Conservation (phyloP, 306 rosid genomes). For the Sesbania bispinosa region DNA sequence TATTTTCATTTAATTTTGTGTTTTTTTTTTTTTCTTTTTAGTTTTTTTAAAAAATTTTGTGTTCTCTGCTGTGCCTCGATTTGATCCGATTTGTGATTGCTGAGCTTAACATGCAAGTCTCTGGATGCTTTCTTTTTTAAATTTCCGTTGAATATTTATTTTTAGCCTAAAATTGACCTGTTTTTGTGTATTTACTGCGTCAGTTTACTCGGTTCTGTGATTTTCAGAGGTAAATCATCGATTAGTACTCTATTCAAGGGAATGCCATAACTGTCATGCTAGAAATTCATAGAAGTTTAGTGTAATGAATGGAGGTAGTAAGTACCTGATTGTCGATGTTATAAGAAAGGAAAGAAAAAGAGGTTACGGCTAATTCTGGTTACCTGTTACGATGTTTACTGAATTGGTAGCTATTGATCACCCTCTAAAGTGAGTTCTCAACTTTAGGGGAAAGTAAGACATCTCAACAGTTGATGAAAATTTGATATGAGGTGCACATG, state of each 20-base stretch:
- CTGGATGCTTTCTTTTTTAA: not conserved
- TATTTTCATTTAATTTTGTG: not conserved
- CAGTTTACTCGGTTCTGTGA: not conserved
- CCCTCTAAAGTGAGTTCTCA: too few species aligned
- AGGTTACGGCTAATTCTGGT: not conserved
- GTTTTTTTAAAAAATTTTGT: not conserved
- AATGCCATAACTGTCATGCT: not conserved
- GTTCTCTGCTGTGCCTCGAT: not conserved
- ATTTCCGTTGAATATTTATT: not conserved
- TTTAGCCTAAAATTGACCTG: not conserved
- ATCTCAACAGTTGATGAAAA: too few species aligned
- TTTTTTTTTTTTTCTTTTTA: not conserved
- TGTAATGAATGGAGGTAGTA: not conserved
- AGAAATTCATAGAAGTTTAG: not conserved
- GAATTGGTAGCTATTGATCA: too few species aligned
- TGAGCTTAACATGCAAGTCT: not conserved
- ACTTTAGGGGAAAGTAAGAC: too few species aligned
- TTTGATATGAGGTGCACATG: too few species aligned
- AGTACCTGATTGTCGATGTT: not conserved
- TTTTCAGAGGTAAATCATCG: not conserved
- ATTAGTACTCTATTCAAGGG: not conserved
- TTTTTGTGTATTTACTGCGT: not conserved
- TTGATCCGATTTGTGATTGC: conserved; percentile 9
- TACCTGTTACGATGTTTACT: not conserved
- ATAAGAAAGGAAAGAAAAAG: not conserved